These are phyloP conservation scores for Colletotrichum falcatum DNA, from an alignment of 2,329 filamentous ascomycete species.

Conservation along the genomic window DNA sequence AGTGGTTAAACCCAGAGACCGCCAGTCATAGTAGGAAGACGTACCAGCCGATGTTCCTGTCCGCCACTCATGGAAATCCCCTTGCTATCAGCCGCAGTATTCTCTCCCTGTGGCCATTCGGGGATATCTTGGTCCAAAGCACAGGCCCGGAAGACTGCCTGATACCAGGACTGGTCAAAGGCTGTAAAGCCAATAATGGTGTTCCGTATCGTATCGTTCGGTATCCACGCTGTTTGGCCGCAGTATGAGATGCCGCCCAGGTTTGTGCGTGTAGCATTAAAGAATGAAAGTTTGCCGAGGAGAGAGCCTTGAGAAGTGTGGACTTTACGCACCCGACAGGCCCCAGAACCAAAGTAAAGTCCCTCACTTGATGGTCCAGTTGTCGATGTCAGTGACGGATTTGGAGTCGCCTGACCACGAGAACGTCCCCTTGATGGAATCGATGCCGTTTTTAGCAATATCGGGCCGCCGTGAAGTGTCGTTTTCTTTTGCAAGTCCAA, in stretches of 20 bases:
- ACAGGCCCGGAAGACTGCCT: slow-evolving; percentile 50
- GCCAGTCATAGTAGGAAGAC: not conserved
- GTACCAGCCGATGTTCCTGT: slow-evolving; percentile 49
- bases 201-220: slow-evolving; percentile 49
- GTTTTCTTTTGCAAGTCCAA: not conserved
- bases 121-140: slow-evolving; percentile 49
- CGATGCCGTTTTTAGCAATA: not conserved
- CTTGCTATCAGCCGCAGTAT: slow-evolving; percentile 50
- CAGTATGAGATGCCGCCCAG: slow-evolving; percentile 45
- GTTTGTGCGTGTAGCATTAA: slow-evolving; percentile 38
- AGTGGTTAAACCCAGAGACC: not conserved
- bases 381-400: slow-evolving; percentile 32
- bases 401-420: slow-evolving; percentile 36
- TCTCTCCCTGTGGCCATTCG: slow-evolving; percentile 48
- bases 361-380: slow-evolving; percentile 17
- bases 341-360: slow-evolving; percentile 47
- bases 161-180: slow-evolving; percentile 49
- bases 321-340: slow-evolving; percentile 54
- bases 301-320: slow-evolving; percentile 49
- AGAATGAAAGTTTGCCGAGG: slow-evolving; percentile 45
- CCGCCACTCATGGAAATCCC: slow-evolving; percentile 54
- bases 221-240: slow-evolving; percentile 46
- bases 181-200: slow-evolving; percentile 49
- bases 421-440: slow-evolving; percentile 30
- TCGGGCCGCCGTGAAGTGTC: no score